A percentile compares a stretch with the other conserved stretches of the same genome.
These are phyloP conservation scores for Daphne laureola DNA, from an alignment of 441 rosid species.

Conservation along the genomic window DNA sequence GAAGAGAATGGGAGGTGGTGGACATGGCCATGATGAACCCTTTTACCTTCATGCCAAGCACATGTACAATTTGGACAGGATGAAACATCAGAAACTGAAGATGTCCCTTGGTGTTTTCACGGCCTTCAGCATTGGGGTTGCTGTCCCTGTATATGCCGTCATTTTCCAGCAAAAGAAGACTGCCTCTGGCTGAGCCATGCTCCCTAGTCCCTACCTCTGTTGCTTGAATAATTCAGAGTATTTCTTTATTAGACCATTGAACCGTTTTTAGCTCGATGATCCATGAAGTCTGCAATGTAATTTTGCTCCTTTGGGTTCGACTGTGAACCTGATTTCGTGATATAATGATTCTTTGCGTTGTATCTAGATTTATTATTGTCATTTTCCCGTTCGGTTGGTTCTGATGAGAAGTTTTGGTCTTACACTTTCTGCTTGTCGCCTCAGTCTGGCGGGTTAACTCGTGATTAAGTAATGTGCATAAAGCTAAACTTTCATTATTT, in stretches of 20 bases:
- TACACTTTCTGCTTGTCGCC: no score
- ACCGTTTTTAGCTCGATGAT: conserved; percentile 5
- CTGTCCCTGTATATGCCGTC: conserved; percentile 76
- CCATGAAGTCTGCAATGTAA: no score
- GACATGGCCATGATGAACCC: conserved; percentile 62
- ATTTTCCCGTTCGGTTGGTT: no score
- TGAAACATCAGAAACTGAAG: conserved; percentile 72
- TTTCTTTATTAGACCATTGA: conserved; percentile 12
- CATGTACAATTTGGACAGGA: conserved; percentile 96
- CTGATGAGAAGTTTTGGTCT: no score
- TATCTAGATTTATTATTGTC: no score
- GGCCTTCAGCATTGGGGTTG: conserved; percentile 79
- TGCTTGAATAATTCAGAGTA: conserved; percentile 26
- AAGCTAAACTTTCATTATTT: no score
- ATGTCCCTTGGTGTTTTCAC: conserved; percentile 76
- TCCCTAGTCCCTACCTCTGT: conserved; percentile 30
- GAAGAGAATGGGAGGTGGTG: conserved; percentile 79
- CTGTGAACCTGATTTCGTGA: no score
- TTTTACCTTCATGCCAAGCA: conserved; percentile 83
- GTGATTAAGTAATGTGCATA: no score
- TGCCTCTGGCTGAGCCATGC: conserved; percentile 64
- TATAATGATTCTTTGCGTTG: no score
- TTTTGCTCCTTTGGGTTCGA: no score
- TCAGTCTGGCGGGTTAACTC: no score
- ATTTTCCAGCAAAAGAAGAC: conserved; percentile 94